Evolutionary conservation across 2,329 filamentous ascomycete species (phyloP).

Genomic region (Scedosporium dehoogii): DNA sequence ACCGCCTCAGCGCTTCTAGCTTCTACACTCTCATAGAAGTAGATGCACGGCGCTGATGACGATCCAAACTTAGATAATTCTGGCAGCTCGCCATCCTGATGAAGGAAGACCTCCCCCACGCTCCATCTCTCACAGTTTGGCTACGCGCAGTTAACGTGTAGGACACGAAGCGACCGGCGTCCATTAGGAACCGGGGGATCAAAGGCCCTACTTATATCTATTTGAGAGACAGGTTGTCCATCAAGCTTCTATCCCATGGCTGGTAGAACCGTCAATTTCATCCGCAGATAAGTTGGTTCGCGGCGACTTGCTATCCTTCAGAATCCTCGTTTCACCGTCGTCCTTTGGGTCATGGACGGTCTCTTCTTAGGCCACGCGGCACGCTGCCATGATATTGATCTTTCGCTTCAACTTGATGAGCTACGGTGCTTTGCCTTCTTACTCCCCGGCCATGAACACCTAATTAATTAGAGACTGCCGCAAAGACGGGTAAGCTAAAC

Average conservation of each 20-base stretch:
- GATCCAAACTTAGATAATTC: constrained; percentile 15
- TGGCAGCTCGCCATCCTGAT: constrained; percentile 24
- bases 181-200: constrained; percentile 19
- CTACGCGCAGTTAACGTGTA: constrained; percentile 18
- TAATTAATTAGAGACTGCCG: no score
- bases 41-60: no score
- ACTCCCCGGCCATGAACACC: background rate
- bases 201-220: constrained; percentile 24
- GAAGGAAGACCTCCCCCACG: constrained; percentile 19
- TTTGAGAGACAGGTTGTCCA: constrained; percentile 27
- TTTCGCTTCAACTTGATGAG: constrained; percentile 9
- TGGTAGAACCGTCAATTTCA: constrained; percentile 21
- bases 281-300: constrained; percentile 22
- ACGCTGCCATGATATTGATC: constrained; percentile 26
- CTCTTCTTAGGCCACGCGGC: constrained; percentile 18
- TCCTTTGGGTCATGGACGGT: no score
- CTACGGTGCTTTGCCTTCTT: background rate
- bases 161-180: constrained; percentile 8
- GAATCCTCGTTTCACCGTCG: constrained; percentile 15
- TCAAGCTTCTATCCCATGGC: constrained; percentile 14
- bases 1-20: constrained; percentile 18
- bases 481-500: no score
- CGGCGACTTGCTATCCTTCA: constrained; percentile 20
- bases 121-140: constrained; percentile 19
- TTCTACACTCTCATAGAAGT: constrained; percentile 9